Evolutionary conservation across 1,284 basidiomycete species (phyloP).

Genomic region (Grifola frondosa): DNA sequence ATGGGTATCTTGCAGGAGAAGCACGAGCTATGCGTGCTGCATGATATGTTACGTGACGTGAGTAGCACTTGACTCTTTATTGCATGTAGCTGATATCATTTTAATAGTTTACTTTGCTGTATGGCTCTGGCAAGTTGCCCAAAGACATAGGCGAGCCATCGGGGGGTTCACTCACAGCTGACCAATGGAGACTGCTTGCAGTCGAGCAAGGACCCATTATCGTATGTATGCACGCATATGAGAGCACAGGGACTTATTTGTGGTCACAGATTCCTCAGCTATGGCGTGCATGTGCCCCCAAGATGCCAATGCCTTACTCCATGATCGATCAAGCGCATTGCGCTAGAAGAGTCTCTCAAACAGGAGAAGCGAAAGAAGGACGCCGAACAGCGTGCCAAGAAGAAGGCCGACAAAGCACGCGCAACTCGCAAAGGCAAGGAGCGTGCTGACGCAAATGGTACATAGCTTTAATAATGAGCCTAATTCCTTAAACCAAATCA

Average conservation of each 20-base stretch:
- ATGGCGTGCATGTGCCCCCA: constrained; percentile 15
- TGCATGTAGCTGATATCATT: not conserved
- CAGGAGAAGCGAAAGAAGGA: constrained; percentile 1
- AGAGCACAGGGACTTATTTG: too few relatives aligned
- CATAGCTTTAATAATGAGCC: not conserved
- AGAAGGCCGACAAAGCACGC: not conserved
- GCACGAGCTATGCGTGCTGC: constrained; percentile 25
- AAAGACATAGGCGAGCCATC: constrained; percentile 32
- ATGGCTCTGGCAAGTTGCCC: constrained; percentile 28
- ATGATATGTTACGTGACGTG: constrained; percentile 25
- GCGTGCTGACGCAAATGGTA: not conserved
- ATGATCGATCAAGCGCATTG: constrained; percentile 2
- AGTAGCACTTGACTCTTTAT: not conserved
- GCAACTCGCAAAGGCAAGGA: not conserved
- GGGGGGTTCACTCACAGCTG: constrained; percentile 36
- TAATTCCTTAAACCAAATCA: constrained; percentile 5
- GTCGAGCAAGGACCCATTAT: constrained; percentile 29
- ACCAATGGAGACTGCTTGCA: constrained; percentile 32
- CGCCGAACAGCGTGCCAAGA: not conserved
- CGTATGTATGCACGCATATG: constrained; percentile 22
- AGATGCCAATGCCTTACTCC: not conserved
- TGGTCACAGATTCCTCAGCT: constrained; percentile 23
- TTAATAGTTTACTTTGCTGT: constrained; percentile 21
- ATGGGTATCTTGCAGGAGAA: constrained; percentile 25
- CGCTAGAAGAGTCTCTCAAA: not conserved